Percentiles rank a stretch among this genome's conserved stretches.
These are phyloP conservation scores for Kwoniella pini DNA, from an alignment of 768 basidiomycete genomes.

Conservation along the genomic window DNA sequence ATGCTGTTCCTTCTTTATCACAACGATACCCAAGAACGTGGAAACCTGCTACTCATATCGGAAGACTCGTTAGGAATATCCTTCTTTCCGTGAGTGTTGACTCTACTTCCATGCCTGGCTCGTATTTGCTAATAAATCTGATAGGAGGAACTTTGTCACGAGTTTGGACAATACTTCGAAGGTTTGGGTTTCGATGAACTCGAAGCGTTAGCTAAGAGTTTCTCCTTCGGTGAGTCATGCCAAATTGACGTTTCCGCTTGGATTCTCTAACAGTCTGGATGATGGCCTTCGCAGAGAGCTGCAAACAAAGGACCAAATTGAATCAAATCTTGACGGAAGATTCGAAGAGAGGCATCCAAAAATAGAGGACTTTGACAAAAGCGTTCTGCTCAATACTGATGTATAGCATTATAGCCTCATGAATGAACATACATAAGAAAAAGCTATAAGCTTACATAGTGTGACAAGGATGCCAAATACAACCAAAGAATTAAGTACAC, in stretches of 20 bases:
- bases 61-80: conserved; percentile 66
- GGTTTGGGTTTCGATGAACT: conserved; percentile 59
- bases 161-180: conserved; percentile 55
- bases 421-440: no score
- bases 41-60: conserved; percentile 47
- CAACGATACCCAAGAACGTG: conserved; percentile 58
- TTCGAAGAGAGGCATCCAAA: conserved; percentile 5
- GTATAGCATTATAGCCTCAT: no score
- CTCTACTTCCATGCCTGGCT: conserved; percentile 33
- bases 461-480: no score
- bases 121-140: conserved; percentile 33
- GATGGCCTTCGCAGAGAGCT: conserved; percentile 56
- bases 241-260: background rate
- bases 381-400: no score
- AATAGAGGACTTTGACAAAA: background rate
- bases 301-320: conserved; percentile 67
- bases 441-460: no score
- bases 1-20: conserved; percentile 58
- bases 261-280: background rate
- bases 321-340: conserved; percentile 56
- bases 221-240: conserved; percentile 59
- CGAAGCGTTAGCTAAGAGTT: conserved; percentile 70
- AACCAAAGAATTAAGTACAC: no score
- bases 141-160: conserved; percentile 42
- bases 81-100: conserved; percentile 65